Conservation (phyloP, 352 stramenopile species). For the Pythium monospermum region DNA sequence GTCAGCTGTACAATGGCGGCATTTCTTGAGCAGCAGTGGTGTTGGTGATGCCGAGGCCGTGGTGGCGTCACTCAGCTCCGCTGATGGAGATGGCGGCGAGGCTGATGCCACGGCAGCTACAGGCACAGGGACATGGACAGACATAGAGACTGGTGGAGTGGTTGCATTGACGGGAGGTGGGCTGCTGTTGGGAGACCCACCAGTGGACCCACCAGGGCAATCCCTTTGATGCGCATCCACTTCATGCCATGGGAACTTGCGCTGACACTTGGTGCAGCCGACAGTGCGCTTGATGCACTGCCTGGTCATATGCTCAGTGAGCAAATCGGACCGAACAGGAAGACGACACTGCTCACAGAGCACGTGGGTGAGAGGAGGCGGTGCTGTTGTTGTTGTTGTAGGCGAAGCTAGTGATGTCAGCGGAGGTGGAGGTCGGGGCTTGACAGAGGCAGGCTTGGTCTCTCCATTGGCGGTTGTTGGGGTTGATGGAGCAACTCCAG, state of each 20-base stretch:
- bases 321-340: slow-evolving; percentile 39
- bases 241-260: slow-evolving; percentile 38
- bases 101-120: background rate
- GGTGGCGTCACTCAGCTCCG: no score
- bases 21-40: slow-evolving; percentile 40
- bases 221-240: slow-evolving; percentile 33
- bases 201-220: background rate
- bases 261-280: slow-evolving; percentile 32
- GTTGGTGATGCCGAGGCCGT: background rate
- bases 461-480: background rate
- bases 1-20: slow-evolving; percentile 52
- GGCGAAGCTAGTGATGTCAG: background rate
- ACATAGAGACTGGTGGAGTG: background rate
- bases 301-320: slow-evolving; percentile 46
- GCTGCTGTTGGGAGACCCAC: background rate
- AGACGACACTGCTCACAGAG: slow-evolving; percentile 45
- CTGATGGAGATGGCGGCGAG: no score
- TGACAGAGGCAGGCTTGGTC: background rate
- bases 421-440: slow-evolving; percentile 1
- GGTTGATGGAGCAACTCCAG: background rate
- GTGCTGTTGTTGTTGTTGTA: background rate
- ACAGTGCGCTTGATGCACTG: slow-evolving; percentile 55
- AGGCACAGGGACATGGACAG: no score
- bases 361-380: slow-evolving; percentile 3
- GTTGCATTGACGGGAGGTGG: background rate